Evolutionary conservation across 768 basidiomycete species (phyloP).

Genomic region (Tricholoma sp.): DNA sequence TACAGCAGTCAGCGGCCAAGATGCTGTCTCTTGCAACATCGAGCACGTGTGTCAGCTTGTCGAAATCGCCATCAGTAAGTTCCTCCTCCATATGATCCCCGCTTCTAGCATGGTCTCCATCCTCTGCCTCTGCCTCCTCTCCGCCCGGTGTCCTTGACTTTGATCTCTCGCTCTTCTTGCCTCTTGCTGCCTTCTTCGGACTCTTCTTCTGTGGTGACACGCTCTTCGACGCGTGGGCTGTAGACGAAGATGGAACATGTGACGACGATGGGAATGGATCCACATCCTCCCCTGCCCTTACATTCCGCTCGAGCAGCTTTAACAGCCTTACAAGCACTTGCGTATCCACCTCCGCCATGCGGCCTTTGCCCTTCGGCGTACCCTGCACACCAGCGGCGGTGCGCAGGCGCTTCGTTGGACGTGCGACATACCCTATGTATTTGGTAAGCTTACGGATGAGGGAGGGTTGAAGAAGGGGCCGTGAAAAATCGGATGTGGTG

Average conservation of each 20-base stretch:
- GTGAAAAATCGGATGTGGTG: slow-evolving; percentile 45
- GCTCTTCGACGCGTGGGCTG: slow-evolving; percentile 16
- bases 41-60: slow-evolving; percentile 44
- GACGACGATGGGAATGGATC: slow-evolving; percentile 54
- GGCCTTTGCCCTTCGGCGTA: slow-evolving; percentile 47
- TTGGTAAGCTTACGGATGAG: slow-evolving; percentile 67
- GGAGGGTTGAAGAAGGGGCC: slow-evolving; percentile 54
- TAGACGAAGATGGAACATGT: slow-evolving; percentile 5
- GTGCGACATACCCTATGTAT: slow-evolving; percentile 59
- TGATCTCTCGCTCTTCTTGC: slow-evolving; percentile 34
- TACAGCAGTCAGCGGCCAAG: slow-evolving; percentile 77
- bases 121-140: slow-evolving; percentile 28
- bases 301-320: slow-evolving; percentile 74
- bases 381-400: slow-evolving; percentile 32
- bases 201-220: slow-evolving; percentile 49
- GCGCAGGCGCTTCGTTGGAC: slow-evolving; percentile 65
- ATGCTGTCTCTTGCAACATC: slow-evolving; percentile 69
- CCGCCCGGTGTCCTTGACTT: slow-evolving; percentile 40
- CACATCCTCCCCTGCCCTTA: slow-evolving; percentile 69
- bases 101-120: slow-evolving; percentile 18
- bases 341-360: slow-evolving; percentile 66
- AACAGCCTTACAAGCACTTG: slow-evolving; percentile 58
- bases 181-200: slow-evolving; percentile 35
- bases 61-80: slow-evolving; percentile 44
- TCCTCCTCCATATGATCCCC: slow-evolving; percentile 15